Conservation (phyloP, 805 yeast species). For the Pichia californica region DNA sequence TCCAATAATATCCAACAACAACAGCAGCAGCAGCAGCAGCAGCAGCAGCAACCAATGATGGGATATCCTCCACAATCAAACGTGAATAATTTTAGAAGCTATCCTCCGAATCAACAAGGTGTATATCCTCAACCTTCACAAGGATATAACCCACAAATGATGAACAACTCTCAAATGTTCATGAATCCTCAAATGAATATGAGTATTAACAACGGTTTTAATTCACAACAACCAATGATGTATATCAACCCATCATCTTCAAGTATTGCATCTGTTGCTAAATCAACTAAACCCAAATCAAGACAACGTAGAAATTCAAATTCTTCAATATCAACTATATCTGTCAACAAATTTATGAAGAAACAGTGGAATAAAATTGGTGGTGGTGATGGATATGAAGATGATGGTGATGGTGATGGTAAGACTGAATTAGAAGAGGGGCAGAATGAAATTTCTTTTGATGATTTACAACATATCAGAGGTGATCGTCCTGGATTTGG, state of each 20-base stretch:
- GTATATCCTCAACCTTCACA: no score
- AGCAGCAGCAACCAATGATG: constrained; percentile 5
- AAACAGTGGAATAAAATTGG: constrained; percentile 27
- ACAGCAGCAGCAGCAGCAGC: constrained; percentile 14
- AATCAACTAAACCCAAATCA: background rate
- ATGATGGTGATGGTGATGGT: constrained; percentile 22
- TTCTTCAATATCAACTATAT: constrained; percentile 9
- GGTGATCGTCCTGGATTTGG: constrained; percentile 50
- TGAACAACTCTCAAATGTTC: background rate
- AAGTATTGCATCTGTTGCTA: background rate
- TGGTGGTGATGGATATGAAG: constrained; percentile 17
- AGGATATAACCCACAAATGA: no score
- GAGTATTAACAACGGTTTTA: background rate
- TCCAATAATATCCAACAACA: no score
- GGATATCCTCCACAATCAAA: no score
- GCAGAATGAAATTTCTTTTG: constrained; percentile 45
- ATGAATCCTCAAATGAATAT: constrained; percentile 3
- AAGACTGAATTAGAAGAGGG: constrained; percentile 23
- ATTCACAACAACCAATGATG: constrained; percentile 1
- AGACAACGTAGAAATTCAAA: constrained; percentile 10
- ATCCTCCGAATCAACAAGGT: no score
- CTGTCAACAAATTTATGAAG: constrained; percentile 37
- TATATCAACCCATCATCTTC: background rate
- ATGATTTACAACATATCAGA: constrained; percentile 55
- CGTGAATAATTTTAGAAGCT: no score